Conservation (phyloP, 164 flowering plant genomes). For the Saururus chinensis region DNA sequence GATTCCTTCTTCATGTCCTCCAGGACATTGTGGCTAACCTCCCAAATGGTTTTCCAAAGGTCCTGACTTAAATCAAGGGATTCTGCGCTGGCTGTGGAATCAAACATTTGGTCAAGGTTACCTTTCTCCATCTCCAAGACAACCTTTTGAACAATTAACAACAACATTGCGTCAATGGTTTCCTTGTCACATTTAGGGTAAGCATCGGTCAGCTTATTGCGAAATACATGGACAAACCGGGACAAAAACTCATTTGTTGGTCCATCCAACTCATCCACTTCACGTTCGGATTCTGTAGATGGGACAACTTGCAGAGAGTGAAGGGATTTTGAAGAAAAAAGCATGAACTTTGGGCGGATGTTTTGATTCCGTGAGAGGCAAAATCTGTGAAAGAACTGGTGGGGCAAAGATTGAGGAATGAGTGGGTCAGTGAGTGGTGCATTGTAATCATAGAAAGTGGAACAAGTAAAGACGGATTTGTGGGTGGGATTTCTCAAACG, state of each 20-base stretch:
- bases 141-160: conserved; percentile 57
- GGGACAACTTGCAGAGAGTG: conserved; percentile 20
- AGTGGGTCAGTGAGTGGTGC: conserved; percentile 9
- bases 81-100: conserved; percentile 11
- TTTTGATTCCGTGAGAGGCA: not conserved
- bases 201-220: conserved; percentile 43
- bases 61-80: conserved; percentile 68
- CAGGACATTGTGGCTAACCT: conserved; percentile 56
- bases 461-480: conserved; percentile 4
- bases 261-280: conserved; percentile 19
- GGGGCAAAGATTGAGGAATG: conserved; percentile 5
- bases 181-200: conserved; percentile 52
- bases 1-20: conserved; percentile 69
- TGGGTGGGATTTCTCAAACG: conserved; percentile 20
- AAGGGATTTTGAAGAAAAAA: conserved; percentile 7
- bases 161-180: conserved; percentile 67
- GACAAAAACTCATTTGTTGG: conserved; percentile 72
- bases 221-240: conserved; percentile 71
- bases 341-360: conserved; percentile 2
- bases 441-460: conserved; percentile 6
- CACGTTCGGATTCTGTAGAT: not conserved
- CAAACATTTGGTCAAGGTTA: conserved; percentile 31
- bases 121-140: conserved; percentile 65
- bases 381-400: not conserved
- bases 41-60: conserved; percentile 80